These are phyloP conservation scores for Aspergillus bombycis DNA, from an alignment of 2,329 filamentous ascomycete genomes.

Conservation along the genomic window DNA sequence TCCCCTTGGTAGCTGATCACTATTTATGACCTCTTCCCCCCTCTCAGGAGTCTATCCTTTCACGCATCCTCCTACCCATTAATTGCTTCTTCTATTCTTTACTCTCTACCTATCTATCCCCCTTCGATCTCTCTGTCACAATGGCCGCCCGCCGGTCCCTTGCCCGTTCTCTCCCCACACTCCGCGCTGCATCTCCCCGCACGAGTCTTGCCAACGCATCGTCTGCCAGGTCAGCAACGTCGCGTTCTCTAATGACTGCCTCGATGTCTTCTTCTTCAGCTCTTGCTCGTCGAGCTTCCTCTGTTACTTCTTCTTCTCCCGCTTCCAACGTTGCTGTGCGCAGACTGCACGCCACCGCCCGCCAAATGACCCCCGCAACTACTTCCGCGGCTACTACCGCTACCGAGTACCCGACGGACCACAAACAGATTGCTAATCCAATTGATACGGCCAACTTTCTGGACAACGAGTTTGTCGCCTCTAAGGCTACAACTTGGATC, in stretches of 20 bases:
- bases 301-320: conserved; percentile 20
- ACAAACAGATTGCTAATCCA: conserved; percentile 59
- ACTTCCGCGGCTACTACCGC: conserved; percentile 54
- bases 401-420: conserved; percentile 58
- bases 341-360: conserved; percentile 57
- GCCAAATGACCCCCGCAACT: conserved; percentile 54
- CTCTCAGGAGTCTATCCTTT: neutral
- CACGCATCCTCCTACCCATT: neutral
- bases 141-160: conserved; percentile 45
- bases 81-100: neutral
- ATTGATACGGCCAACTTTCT: conserved; percentile 66
- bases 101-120: neutral
- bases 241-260: conserved; percentile 29
- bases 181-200: conserved; percentile 42
- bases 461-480: conserved; percentile 64
- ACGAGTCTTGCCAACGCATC: conserved; percentile 29
- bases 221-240: conserved; percentile 27
- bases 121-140: conserved; percentile 14
- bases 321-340: conserved; percentile 31
- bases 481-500: conserved; percentile 64
- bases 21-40: neutral
- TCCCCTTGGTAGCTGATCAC: neutral
- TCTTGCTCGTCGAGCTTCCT: conserved; percentile 19
- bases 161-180: conserved; percentile 42
- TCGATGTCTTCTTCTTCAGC: conserved; percentile 27